Percentiles rank a stretch among this genome's conserved stretches.
Conservation (phyloP, 441 rosid genomes). For the Theobroma grandiflorum region DNA sequence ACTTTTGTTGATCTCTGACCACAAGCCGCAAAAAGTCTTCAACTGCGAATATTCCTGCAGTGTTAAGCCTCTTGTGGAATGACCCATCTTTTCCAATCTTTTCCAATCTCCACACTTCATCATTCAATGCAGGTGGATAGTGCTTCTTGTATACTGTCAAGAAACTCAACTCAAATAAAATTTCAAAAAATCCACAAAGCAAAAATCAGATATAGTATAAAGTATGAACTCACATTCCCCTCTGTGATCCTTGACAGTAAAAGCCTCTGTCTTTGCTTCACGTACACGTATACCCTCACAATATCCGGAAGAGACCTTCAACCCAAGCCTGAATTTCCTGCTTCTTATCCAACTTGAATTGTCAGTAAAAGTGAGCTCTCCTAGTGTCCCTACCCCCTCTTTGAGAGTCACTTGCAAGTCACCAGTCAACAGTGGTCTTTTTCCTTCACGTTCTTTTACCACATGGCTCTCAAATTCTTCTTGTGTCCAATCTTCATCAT, state of each 20-base stretch:
- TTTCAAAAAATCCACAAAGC: constrained; percentile 10
- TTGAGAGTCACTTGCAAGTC: constrained; percentile 88
- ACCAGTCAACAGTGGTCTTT: constrained; percentile 91
- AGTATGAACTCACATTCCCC: constrained; percentile 79
- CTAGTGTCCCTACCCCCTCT: constrained; percentile 97
- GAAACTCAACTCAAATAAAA: constrained; percentile 3
- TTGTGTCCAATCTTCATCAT: constrained; percentile 91
- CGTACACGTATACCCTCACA: constrained; percentile 81
- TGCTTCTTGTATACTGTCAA: constrained; percentile 95
- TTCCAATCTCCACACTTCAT: constrained; percentile 99
- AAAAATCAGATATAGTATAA: constrained; percentile 1
- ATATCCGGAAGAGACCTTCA: constrained; percentile 76
- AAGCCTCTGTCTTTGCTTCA: constrained; percentile 99
- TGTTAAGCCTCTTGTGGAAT: constrained; percentile 86
- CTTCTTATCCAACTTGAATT: constrained; percentile 99
- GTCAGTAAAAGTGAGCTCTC: constrained; percentile 93
- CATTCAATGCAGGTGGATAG: constrained; percentile 90
- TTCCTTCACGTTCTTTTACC: constrained; percentile 98
- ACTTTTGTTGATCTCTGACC: constrained; percentile 72
- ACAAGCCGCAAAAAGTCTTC: constrained; percentile 85
- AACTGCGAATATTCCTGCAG: constrained; percentile 54
- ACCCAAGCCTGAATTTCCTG: constrained; percentile 94
- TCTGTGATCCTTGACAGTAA: constrained; percentile 95
- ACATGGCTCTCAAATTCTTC: constrained; percentile 96
- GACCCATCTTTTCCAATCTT: constrained; percentile 99